Conservation (phyloP, 805 yeast species). For the Yarrowia sp. region DNA sequence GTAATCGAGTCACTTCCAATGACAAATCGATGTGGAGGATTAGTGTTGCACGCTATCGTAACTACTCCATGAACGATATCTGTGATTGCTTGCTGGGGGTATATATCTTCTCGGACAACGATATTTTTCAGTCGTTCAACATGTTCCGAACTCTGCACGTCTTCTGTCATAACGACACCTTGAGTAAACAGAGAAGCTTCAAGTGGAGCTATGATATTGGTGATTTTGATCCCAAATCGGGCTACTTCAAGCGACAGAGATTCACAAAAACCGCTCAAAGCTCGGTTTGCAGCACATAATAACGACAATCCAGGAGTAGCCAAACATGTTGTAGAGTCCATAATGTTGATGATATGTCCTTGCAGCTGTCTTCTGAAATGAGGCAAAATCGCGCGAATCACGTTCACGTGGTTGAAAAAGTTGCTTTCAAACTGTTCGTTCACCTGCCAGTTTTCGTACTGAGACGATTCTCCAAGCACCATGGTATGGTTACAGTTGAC, state of each 20-base stretch:
- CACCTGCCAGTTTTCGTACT: slow-evolving; percentile 15
- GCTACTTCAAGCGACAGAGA: slow-evolving; percentile 9
- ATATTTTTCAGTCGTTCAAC: neutral
- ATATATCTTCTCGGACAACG: slow-evolving; percentile 4
- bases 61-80: slow-evolving; percentile 22
- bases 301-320: neutral
- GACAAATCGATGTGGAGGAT: slow-evolving; percentile 22
- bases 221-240: slow-evolving; percentile 19
- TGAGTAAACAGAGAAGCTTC: slow-evolving; percentile 18
- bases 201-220: slow-evolving; percentile 5
- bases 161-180: slow-evolving; percentile 5
- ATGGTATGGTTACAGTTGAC: slow-evolving; percentile 10
- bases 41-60: slow-evolving; percentile 1
- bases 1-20: neutral
- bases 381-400: slow-evolving; percentile 11
- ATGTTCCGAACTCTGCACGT: neutral
- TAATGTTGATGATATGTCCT: slow-evolving; percentile 17
- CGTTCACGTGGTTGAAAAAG: slow-evolving; percentile 20
- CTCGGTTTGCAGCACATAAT: slow-evolving; percentile 11
- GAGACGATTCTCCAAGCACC: neutral
- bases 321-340: slow-evolving; percentile 3
- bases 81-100: neutral
- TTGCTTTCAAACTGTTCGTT: slow-evolving; percentile 23
- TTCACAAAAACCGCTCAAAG: slow-evolving; percentile 9
- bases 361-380: slow-evolving; percentile 14